Percentiles rank a stretch among this genome's conserved stretches.
Evolutionary conservation across 106 monocot genomes (phyloP).

Genomic region (Narthecium ossifragum): DNA sequence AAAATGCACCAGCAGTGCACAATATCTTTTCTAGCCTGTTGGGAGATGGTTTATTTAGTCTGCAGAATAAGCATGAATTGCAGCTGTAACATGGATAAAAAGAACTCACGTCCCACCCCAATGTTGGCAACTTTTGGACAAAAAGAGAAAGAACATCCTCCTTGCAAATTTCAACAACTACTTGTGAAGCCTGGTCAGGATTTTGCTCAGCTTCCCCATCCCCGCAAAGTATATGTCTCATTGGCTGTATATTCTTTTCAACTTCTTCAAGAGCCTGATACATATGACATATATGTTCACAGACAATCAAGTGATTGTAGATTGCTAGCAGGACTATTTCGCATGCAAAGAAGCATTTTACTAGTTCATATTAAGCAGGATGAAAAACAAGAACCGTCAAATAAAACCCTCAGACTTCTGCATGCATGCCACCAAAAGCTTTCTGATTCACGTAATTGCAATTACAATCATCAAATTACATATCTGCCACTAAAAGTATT

Average conservation of each 20-base stretch:
- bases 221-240: constrained; percentile 78
- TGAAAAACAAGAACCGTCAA: too few species aligned
- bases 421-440: too few species aligned
- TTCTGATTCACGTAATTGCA: too few species aligned
- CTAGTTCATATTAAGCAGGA: too few species aligned
- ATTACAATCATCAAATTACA: too few species aligned
- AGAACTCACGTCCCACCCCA: constrained; percentile 89
- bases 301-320: too few species aligned
- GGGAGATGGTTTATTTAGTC: constrained; percentile 6
- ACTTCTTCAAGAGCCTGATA: constrained; percentile 89
- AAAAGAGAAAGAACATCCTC: constrained; percentile 89
- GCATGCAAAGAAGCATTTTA: too few species aligned
- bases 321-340: too few species aligned
- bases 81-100: not conserved
- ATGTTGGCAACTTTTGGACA: constrained; percentile 76
- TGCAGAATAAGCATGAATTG: not conserved
- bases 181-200: constrained; percentile 59
- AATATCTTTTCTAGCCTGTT: constrained; percentile 91
- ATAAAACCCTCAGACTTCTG: too few species aligned
- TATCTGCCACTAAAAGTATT: too few species aligned
- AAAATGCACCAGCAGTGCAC: constrained; percentile 84
- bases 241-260: constrained; percentile 62
- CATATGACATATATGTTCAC: too few species aligned
- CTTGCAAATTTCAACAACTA: constrained; percentile 91
- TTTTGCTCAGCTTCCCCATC: constrained; percentile 83